Base-by-base conservation (phyloP, 2,329 filamentous ascomycete genomes). In the Monilinia vaccinii-corymbosi region DNA sequence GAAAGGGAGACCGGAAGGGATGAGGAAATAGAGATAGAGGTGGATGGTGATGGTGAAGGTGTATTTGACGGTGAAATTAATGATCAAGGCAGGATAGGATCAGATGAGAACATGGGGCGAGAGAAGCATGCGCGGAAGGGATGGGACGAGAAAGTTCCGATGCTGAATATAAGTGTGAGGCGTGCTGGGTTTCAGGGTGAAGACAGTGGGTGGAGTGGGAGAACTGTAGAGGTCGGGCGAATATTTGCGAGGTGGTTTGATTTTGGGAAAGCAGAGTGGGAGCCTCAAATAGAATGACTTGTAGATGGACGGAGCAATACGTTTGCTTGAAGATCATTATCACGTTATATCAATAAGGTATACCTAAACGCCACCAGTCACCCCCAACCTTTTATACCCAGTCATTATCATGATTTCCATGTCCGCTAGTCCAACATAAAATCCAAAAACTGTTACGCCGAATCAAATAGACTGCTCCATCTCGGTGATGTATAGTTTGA, bases 401-500 rank as follows among this genome's bases (percentile, higher is more conserved):
- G 58, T 60, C 58, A 53, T 42, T 46, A 51, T n/a, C 44, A 58
- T 59, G 45, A 21, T 44, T 45, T n/a, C 28, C 51, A 53, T 25
- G n/a, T 60, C 53, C 23, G 60, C 53, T 58, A 61, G 25, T 45
- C 62, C 55, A 61, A 40, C 53, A 36, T 42, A 53, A 45, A 60
- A 61, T 49, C 62, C 36, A 65, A 60, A 62, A 60, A 28, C 56
- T 52, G 59, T 14, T 34, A 64, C 57, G 34, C n/a, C 28, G 61
- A 50, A 68, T 59, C 42, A 59, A 34, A 59, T 83, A 60, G 86
- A 87, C 75, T 97, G 92, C 75, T 97, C 94, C 92, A 99, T 97
- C 79, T 99, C 94, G 5, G 89, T 96, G 71, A 99, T 96, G 78
- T 99, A 99, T 64, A 97, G 79, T 75, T 92, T 93, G 73, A 99